Evolutionary conservation across 2,329 filamentous ascomycete species (phyloP).

Genomic region (Fonsecaea erecta): DNA sequence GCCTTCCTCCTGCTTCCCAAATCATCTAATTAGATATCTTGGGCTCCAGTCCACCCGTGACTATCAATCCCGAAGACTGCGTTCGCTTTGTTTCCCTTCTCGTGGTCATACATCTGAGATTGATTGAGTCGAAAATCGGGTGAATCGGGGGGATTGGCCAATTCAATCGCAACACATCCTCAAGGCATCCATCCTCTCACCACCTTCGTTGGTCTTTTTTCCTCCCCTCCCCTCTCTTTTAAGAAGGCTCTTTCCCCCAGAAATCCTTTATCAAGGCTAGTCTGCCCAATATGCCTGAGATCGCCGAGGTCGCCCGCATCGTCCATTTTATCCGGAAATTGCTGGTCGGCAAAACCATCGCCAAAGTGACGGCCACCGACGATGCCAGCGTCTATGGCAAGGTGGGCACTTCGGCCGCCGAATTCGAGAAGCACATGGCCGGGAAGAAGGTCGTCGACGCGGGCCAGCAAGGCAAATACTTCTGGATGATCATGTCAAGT

Average conservation of each 20-base stretch:
- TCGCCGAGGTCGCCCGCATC: conserved; percentile 74
- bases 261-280: neutral
- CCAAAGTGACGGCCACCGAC: conserved; percentile 71
- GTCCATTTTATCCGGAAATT: conserved; percentile 83
- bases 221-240: neutral
- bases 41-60: neutral
- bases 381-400: conserved; percentile 90
- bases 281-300: conserved; percentile 50
- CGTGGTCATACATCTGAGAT: neutral
- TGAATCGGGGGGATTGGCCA: conserved; percentile 1
- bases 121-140: neutral
- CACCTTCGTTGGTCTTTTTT: neutral
- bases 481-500: conserved; percentile 80
- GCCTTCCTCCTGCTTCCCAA: conserved; percentile 12
- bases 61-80: neutral
- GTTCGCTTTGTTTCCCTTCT: neutral
- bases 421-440: conserved; percentile 73
- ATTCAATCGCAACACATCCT: neutral
- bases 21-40: neutral
- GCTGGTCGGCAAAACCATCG: conserved; percentile 81
- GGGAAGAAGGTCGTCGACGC: conserved; percentile 74
- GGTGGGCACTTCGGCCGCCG: conserved; percentile 75
- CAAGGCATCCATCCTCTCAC: neutral
- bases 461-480: conserved; percentile 94
- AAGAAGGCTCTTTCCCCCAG: neutral